phyloP scores from a whole-genome alignment of 78 protist genomes.

The Polysphondylium violaceum region DNA sequence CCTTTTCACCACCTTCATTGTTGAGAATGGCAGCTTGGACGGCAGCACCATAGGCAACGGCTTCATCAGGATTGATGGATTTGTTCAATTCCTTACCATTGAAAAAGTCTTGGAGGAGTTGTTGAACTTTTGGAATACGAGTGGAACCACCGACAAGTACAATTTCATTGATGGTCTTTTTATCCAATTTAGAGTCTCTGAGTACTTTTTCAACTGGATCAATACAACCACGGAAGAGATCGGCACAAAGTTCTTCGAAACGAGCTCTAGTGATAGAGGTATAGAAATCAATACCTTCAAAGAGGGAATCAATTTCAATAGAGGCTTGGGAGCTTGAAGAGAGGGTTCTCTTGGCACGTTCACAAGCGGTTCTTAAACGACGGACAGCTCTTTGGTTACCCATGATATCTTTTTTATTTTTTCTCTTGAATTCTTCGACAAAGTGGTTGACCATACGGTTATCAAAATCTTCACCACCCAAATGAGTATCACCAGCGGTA shows the following conservation, averaged over 20 bases:
- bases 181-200: conserved; percentile 89
- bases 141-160: conserved; percentile 97
- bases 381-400: conserved; percentile 88
- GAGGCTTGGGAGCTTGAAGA: conserved; percentile 86
- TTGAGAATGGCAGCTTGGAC: conserved; percentile 94
- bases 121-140: conserved; percentile 96
- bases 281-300: conserved; percentile 94
- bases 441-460: conserved; percentile 94
- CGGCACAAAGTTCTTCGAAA: conserved; percentile 93
- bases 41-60: conserved; percentile 95
- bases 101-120: conserved; percentile 91
- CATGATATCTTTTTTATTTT: conserved; percentile 86
- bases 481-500: conserved; percentile 97
- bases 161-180: conserved; percentile 90
- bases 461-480: conserved; percentile 99
- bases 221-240: conserved; percentile 88
- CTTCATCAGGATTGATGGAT: conserved; percentile 95
- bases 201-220: conserved; percentile 91
- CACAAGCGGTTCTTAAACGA: conserved; percentile 95
- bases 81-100: conserved; percentile 92
- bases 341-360: conserved; percentile 94
- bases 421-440: conserved; percentile 77
- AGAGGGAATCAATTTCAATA: conserved; percentile 92
- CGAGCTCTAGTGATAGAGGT: conserved; percentile 93
- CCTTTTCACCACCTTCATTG: conserved; percentile 88